Evolutionary conservation across 257 asterid species (phyloP), one percentile per base, ranked within the genome.

Genomic region (Misopates orontium): DNA sequence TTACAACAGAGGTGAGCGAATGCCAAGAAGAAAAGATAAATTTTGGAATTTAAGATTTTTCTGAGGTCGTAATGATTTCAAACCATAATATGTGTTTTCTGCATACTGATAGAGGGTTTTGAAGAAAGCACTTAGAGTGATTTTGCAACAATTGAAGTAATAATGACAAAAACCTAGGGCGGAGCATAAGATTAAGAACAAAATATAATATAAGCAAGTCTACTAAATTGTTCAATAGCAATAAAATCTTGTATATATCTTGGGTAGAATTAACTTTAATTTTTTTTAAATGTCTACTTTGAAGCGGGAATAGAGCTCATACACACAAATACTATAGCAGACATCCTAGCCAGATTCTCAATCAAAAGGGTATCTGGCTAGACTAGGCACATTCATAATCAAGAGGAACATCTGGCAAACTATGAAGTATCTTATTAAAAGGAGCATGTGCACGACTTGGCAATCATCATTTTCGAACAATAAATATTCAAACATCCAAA

Each of bases 341-440:
- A 41, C 14, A 41, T 21, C 23, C 13, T 22, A 36, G 8, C 10
- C 1, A 9, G 10, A 36, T 36, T 36, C 6, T 36, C 1, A 36
- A 36, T 36, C 15, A 45, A 44, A 45, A 6, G 18, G 18, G 8
- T 18, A 45, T 2, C 11, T 45, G 51, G 31, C 36, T 28, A 28
- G 36, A 28, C 36, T 36, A 10, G 25, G 4, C 50, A 18, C n/a
- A 39, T 25, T 58, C 68, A n/a, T 58, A 70, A 50, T 59, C 36
- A 47, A 10, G 49, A 25, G 47, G 45, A 15, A 48, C 56, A 65
- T 17, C 50, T 19, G 12, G 21, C 16, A 1, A 13, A 10, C 19
- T 68, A 42, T 0, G 13, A 10, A 28, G 36, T 6, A 2, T 28
- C 36, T 28, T 28, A 28, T 2, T 28, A 28, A 28, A 28, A 28